A percentile compares a stretch with the other conserved stretches of the same genome.
These are phyloP conservation scores for Oryza nivara DNA, from an alignment of 176 grass and related monocot genomes.

Conservation along the genomic window DNA sequence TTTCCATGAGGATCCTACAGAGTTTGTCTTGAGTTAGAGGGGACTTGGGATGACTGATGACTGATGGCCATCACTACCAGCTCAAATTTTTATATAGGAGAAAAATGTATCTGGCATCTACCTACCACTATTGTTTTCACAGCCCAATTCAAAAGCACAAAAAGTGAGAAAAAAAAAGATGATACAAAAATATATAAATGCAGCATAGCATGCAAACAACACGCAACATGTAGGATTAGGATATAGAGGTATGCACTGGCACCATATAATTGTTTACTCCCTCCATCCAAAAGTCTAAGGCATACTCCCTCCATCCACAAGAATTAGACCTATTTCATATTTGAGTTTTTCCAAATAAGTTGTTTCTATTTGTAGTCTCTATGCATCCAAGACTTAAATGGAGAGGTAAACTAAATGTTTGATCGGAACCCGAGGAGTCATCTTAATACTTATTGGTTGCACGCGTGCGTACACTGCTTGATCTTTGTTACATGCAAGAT, in stretches of 20 bases:
- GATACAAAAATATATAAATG: neutral
- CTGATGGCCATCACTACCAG: neutral
- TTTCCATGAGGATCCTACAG: neutral
- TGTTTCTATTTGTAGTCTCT: no score
- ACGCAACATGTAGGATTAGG: neutral
- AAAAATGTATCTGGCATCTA: slow-evolving; percentile 6
- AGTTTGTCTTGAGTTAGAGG: neutral
- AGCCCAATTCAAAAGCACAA: slow-evolving; percentile 21
- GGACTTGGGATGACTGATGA: neutral
- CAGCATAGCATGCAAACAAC: neutral
- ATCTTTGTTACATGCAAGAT: no score
- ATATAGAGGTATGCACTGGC: neutral
- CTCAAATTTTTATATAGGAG: neutral
- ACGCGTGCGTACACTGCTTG: no score
- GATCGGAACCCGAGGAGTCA: no score
- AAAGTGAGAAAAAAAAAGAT: neutral
- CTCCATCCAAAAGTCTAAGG: no score
- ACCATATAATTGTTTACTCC: no score
- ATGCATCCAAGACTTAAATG: no score
- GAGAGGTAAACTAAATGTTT: no score
- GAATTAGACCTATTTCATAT: no score
- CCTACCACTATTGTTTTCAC: neutral
- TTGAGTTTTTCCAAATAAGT: no score
- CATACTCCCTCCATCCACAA: no score
- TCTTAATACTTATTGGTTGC: no score